Evolutionary conservation across 805 yeast species (phyloP).

Genomic region (Tetrapisispora phaffii): DNA sequence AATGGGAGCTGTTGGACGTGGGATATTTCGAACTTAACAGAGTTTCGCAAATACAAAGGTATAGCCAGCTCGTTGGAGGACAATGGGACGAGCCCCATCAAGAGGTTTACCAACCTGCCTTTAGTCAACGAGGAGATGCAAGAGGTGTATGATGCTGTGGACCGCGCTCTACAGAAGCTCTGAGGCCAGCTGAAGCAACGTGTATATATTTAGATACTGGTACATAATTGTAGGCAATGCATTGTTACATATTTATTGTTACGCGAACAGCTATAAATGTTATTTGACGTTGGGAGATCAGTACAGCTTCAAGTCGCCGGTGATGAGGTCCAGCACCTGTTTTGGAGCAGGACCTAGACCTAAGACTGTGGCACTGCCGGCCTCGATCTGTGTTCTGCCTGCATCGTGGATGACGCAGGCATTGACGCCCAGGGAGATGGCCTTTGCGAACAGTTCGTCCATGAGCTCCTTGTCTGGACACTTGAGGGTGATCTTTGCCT

Average conservation of each 20-base stretch:
- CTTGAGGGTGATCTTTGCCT: constrained; percentile 86
- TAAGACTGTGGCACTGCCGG: constrained; percentile 92
- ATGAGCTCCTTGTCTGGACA: constrained; percentile 56
- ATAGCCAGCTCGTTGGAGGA: neutral
- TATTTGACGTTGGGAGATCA: constrained; percentile 21
- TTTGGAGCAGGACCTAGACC: constrained; percentile 97
- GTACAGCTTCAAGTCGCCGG: constrained; percentile 68
- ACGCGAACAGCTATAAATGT: neutral
- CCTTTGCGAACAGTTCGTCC: constrained; percentile 70
- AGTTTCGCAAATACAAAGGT: constrained; percentile 34
- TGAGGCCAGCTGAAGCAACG: neutral
- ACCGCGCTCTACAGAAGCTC: neutral
- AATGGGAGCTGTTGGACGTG: constrained; percentile 73
- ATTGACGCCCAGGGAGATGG: constrained; percentile 69
- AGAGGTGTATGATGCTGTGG: neutral
- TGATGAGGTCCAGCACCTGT: constrained; percentile 64
- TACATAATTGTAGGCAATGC: neutral
- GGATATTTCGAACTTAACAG: constrained; percentile 60
- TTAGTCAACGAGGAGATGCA: neutral
- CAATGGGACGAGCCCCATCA: neutral
- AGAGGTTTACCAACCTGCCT: neutral
- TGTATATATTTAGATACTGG: neutral
- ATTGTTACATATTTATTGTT: neutral
- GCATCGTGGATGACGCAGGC: constrained; percentile 86
- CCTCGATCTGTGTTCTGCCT: constrained; percentile 92